Percentiles rank a stretch among this genome's conserved stretches.
Evolutionary conservation across 768 basidiomycete genomes (phyloP).

Genomic region (Vishniacozyma victoriae): DNA sequence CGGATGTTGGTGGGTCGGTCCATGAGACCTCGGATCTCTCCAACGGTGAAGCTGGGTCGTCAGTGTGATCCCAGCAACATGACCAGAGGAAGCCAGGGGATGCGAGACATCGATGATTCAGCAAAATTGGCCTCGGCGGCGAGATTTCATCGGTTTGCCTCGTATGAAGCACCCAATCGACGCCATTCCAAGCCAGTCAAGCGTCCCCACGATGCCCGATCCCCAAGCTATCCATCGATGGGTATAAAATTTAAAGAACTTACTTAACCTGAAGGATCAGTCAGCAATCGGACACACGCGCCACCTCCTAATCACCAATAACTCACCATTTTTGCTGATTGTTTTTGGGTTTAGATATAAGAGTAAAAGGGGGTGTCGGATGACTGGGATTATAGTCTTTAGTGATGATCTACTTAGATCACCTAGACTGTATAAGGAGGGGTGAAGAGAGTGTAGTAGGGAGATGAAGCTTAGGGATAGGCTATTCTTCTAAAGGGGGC

Average conservation of each 20-base stretch:
- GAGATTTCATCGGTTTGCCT: too few species aligned
- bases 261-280: constrained; percentile 31
- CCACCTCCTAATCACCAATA: background rate
- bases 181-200: background rate
- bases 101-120: too few species aligned
- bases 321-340: constrained; percentile 38
- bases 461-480: too few species aligned
- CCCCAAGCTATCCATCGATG: background rate
- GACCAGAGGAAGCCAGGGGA: too few species aligned
- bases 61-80: background rate
- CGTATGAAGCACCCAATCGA: too few species aligned
- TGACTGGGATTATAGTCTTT: too few species aligned
- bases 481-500: too few species aligned
- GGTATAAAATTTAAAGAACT: constrained; percentile 13
- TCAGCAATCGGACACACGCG: constrained; percentile 19
- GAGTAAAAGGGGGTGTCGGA: too few species aligned
- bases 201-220: background rate
- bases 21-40: constrained; percentile 48
- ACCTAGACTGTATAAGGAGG: too few species aligned
- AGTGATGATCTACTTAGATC: too few species aligned
- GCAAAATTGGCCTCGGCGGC: too few species aligned
- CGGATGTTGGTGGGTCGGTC: constrained; percentile 47
- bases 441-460: too few species aligned
- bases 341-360: constrained; percentile 13
- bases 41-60: constrained; percentile 44